Conservation (phyloP, 2,329 filamentous ascomycete species). For the Phyllosticta citribraziliensis region DNA sequence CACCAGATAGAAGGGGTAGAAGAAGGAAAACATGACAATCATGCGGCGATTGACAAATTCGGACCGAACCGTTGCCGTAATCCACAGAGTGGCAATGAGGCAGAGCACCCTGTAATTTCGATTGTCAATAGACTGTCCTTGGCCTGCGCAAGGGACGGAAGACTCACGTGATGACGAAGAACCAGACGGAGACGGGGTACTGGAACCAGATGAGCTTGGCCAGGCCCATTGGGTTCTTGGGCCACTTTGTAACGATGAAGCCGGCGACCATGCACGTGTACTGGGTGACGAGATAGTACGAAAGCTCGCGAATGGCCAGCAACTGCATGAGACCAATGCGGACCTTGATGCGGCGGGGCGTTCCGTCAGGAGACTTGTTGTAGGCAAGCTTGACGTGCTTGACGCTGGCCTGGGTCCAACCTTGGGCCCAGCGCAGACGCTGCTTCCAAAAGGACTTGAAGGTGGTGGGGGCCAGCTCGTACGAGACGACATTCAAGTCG, state of each 20-base stretch:
- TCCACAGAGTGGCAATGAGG: slow-evolving; percentile 36
- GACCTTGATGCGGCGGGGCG: slow-evolving; percentile 23
- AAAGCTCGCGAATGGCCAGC: slow-evolving; percentile 36
- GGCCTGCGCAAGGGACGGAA: slow-evolving; percentile 12
- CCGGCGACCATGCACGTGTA: slow-evolving; percentile 38
- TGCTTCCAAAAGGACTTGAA: slow-evolving; percentile 40
- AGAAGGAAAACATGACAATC: slow-evolving; percentile 34
- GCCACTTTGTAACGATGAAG: slow-evolving; percentile 38
- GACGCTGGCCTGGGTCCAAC: slow-evolving; percentile 40
- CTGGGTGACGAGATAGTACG: slow-evolving; percentile 41
- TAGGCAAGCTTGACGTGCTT: slow-evolving; percentile 34
- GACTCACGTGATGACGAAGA: slow-evolving; percentile 35
- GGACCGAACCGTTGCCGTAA: slow-evolving; percentile 36
- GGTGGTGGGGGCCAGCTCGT: slow-evolving; percentile 39
- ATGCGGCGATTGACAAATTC: slow-evolving; percentile 35
- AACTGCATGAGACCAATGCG: slow-evolving; percentile 38
- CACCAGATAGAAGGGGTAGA: slow-evolving; percentile 36
- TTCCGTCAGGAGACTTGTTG: slow-evolving; percentile 21
- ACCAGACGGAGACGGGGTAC: slow-evolving; percentile 39
- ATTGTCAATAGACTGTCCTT: slow-evolving; percentile 6
- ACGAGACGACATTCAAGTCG: slow-evolving; percentile 40
- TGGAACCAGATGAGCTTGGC: slow-evolving; percentile 38
- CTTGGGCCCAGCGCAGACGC: slow-evolving; percentile 41
- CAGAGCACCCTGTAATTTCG: slow-evolving; percentile 27
- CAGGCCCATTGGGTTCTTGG: slow-evolving; percentile 27